Percentiles rank a stretch among this genome's conserved stretches.
phyloP scores from a whole-genome alignment of 1,284 basidiomycete species.

The Cryptococcus sp. region DNA sequence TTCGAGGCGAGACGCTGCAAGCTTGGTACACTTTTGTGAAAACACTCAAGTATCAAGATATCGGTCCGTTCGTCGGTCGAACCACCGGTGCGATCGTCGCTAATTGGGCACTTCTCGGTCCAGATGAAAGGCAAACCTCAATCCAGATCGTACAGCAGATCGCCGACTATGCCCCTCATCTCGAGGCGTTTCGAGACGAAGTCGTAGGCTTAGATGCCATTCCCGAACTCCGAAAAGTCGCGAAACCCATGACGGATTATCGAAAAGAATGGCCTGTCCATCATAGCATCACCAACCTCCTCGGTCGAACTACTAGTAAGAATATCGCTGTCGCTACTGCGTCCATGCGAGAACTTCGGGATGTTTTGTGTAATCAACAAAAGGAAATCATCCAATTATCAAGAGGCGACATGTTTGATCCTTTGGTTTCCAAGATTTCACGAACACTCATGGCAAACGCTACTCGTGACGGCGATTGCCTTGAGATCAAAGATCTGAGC shows the following conservation, averaged over 20 bases:
- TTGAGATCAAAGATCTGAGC: slow-evolving; percentile 63
- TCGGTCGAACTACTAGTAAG: slow-evolving; percentile 72
- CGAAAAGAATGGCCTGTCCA: slow-evolving; percentile 57
- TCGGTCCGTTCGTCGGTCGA: slow-evolving; percentile 79
- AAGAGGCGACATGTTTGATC: slow-evolving; percentile 81
- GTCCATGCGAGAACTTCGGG: slow-evolving; percentile 71
- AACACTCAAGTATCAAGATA: slow-evolving; percentile 64
- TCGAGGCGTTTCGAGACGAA: slow-evolving; percentile 60
- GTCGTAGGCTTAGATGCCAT: slow-evolving; percentile 72
- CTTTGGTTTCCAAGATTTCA: slow-evolving; percentile 66
- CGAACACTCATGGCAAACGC: slow-evolving; percentile 66
- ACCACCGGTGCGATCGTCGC: slow-evolving; percentile 81
- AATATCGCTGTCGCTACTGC: slow-evolving; percentile 75
- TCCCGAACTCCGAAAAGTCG: slow-evolving; percentile 59
- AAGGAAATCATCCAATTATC: slow-evolving; percentile 61
- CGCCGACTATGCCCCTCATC: slow-evolving; percentile 57
- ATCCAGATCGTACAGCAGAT: slow-evolving; percentile 68
- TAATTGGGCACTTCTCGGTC: slow-evolving; percentile 65
- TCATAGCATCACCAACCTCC: slow-evolving; percentile 62
- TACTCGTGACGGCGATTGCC: slow-evolving; percentile 65
- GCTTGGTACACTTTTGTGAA: slow-evolving; percentile 79
- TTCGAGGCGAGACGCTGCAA: slow-evolving; percentile 72
- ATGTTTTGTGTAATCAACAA: slow-evolving; percentile 57
- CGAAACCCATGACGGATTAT: slow-evolving; percentile 53
- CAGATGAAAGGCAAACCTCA: slow-evolving; percentile 57